phyloP scores from a whole-genome alignment of 2,329 filamentous ascomycete genomes.

The Cucurbitaria berberidis region DNA sequence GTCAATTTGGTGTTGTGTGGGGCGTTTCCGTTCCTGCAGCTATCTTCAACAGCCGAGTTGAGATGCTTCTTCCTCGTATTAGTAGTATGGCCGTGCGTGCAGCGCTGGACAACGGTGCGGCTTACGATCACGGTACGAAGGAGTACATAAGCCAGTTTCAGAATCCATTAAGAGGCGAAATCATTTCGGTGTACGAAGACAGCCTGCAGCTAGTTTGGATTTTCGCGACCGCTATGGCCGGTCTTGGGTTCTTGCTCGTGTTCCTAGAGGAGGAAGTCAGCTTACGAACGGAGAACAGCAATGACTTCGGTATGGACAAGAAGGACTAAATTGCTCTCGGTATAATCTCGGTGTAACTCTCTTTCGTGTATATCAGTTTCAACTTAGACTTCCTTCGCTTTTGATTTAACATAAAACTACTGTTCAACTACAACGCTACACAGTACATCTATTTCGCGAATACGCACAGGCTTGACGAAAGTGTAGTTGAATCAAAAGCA shows the following conservation, averaged over 20 bases:
- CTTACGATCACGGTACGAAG: slow-evolving; percentile 7
- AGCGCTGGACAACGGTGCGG: slow-evolving; percentile 1
- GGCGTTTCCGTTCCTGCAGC: slow-evolving; percentile 18
- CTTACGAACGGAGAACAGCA: slow-evolving; percentile 1
- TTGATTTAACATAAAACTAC: background rate
- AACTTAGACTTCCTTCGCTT: background rate
- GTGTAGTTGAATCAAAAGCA: background rate
- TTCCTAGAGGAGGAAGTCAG: slow-evolving; percentile 5
- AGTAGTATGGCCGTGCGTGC: background rate
- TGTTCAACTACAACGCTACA: background rate
- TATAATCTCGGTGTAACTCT: background rate
- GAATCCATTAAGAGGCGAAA: slow-evolving; percentile 1
- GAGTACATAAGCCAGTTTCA: slow-evolving; percentile 2
- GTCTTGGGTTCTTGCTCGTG: slow-evolving; percentile 1
- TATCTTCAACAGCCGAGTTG: slow-evolving; percentile 19
- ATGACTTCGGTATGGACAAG: slow-evolving; percentile 1
- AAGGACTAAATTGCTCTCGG: background rate
- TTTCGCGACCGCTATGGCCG: slow-evolving; percentile 2
- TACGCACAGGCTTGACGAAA: too few relatives aligned
- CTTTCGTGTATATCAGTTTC: background rate
- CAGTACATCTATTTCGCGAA: background rate
- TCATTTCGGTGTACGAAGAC: slow-evolving; percentile 6
- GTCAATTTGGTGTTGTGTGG: slow-evolving; percentile 21
- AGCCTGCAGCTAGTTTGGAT: slow-evolving; percentile 5
- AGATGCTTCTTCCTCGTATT: slow-evolving; percentile 4